Evolutionary conservation across 225 moss, liverwort and hornwort species (phyloP).

Genomic region (Pseudisothecium myosuroides): DNA sequence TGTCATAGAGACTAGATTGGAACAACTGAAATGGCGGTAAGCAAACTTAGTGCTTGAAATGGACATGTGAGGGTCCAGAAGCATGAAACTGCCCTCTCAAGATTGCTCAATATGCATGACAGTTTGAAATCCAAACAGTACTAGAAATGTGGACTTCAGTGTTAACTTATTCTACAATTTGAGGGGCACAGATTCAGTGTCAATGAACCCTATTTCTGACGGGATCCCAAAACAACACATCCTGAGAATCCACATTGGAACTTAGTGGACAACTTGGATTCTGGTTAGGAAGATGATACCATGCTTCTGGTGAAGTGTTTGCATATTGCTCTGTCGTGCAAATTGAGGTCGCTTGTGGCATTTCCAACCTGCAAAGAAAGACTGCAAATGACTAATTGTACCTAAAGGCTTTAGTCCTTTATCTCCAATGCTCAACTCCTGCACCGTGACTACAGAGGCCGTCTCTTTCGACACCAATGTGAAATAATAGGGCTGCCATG

Average conservation of each 20-base stretch:
- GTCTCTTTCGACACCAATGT: too few species aligned
- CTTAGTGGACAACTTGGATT: not conserved
- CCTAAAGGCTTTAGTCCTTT: too few species aligned
- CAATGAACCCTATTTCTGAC: not conserved
- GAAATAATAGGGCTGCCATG: not conserved
- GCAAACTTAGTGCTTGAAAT: not conserved
- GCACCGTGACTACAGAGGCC: too few species aligned
- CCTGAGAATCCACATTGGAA: not conserved
- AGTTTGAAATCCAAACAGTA: not conserved
- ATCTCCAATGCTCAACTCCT: not conserved
- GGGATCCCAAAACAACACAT: not conserved
- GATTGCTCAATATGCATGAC: not conserved
- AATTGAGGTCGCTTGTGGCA: not conserved
- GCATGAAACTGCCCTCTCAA: not conserved
- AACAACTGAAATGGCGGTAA: not conserved
- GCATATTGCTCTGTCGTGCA: not conserved
- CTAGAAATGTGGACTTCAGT: not conserved
- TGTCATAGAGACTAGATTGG: not conserved
- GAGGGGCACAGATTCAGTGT: not conserved
- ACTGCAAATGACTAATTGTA: not conserved
- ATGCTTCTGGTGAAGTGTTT: not conserved
- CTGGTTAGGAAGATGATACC: not conserved
- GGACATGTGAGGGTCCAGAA: not conserved
- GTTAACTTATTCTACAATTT: not conserved
- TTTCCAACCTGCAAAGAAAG: not conserved